These are phyloP conservation scores for Annulohypoxylon truncatum DNA, from an alignment of 2,329 filamentous ascomycete genomes.

Conservation along the genomic window DNA sequence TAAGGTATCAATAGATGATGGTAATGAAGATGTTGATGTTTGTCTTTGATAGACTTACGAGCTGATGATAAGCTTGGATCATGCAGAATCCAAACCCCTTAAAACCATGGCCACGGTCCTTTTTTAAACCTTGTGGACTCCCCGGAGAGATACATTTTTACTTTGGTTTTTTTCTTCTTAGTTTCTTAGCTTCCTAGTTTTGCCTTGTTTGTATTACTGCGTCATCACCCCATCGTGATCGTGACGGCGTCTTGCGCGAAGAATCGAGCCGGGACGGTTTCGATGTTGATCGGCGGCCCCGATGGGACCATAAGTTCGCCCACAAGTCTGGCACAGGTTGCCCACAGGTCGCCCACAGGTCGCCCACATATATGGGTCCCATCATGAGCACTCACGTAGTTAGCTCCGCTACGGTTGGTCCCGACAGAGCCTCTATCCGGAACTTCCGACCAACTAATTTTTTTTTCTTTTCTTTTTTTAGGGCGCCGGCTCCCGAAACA, in stretches of 20 bases:
- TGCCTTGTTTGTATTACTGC: conserved; percentile 5
- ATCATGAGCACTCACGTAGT: conserved; percentile 31
- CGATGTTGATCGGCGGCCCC: conserved; percentile 31
- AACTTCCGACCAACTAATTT: conserved; percentile 12
- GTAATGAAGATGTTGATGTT: background rate
- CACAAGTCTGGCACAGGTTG: background rate
- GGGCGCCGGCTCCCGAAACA: conserved; percentile 25
- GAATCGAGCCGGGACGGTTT: conserved; percentile 20
- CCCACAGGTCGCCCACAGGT: conserved; percentile 8
- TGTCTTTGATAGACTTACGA: conserved; percentile 11
- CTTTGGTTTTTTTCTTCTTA: background rate
- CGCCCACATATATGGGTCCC: conserved; percentile 41
- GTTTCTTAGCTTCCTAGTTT: background rate
- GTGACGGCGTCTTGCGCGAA: conserved; percentile 39
- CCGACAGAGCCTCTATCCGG: conserved; percentile 36
- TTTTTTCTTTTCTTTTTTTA: conserved; percentile 5
- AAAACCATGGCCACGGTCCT: conserved; percentile 24
- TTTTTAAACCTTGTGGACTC: conserved; percentile 25
- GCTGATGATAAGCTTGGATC: conserved; percentile 18
- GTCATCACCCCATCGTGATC: conserved; percentile 38
- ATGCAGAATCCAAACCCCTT: conserved; percentile 6
- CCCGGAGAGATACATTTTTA: conserved; percentile 4
- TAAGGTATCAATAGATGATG: background rate
- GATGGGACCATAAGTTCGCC: conserved; percentile 34
- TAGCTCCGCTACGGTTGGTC: conserved; percentile 34